Evolutionary conservation across 108 stramenopile species (phyloP), one percentile per base, ranked within the genome.

Genomic region (Discostella pseudostelligera): DNA sequence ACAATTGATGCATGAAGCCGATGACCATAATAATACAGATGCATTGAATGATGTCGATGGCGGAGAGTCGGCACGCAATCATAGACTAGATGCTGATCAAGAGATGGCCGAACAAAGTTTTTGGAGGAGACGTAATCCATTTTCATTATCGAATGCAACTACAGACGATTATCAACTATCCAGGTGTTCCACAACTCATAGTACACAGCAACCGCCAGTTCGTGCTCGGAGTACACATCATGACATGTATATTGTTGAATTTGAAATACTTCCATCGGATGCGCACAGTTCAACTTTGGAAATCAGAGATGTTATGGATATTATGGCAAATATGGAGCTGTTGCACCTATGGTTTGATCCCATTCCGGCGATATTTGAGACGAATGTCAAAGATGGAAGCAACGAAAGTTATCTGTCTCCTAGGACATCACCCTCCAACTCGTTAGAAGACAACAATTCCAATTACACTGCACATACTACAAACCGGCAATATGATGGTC

Each of bases 311-410:
- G 81, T 81, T 7, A 82, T 87, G 43, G 84, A 84, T 24, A 58
- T 89, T 20, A 35, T 89, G 29, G 78, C 78, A 32, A 85, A 89
- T 66, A 63, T 84, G 4, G 75, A 85, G 5, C 36, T 82, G 25
- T 65, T 89, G 48, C 76, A 67, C 51, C 43, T 85, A 21, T 89
- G 88, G 88, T 89, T 83, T 55, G 86, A 87, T 65, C 77, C 88
- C 10, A 67, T 89, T 19, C 80, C 71, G 26, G 61, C 76, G 16
- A 55, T 89, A 17, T 73, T 89, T 40, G 82, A 85, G 39, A 81
- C 85, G n/a, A 59, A 59, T 9, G 59, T 74, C 48, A 81, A 77
- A 57, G 84, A 79, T 61, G 72, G 80, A 37, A 59, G 79, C 35
- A 82, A 69, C 44, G 71, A 75, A 29, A 48, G 78, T 20, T 71